Conservation (phyloP, 345 rosid species). For the Rhodamnia argentea region DNA sequence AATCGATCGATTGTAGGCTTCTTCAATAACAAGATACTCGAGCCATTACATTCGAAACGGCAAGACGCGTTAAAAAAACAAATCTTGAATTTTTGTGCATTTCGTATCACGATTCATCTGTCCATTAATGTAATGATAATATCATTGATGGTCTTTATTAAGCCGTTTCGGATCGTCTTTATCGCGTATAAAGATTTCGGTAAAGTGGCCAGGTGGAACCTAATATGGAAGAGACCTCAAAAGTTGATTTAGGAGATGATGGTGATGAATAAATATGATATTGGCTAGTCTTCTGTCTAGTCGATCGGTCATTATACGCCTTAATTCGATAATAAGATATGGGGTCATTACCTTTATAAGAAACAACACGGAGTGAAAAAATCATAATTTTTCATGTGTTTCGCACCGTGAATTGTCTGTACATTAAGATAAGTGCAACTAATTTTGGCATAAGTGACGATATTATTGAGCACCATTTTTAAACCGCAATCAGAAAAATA, state of each 20-base stretch:
- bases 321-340: background rate
- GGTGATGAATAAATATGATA: background rate
- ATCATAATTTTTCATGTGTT: background rate
- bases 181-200: background rate
- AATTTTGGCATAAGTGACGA: background rate
- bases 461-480: background rate
- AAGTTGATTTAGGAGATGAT: background rate
- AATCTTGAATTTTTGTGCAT: too few relatives aligned
- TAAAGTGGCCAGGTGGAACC: background rate
- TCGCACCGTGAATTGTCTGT: background rate
- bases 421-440: background rate
- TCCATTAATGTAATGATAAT: background rate
- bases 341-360: background rate
- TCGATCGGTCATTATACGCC: background rate
- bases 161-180: background rate
- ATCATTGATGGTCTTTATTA: background rate
- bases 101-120: background rate
- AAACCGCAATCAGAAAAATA: background rate
- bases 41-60: too few relatives aligned
- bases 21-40: too few relatives aligned
- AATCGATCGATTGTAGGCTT: too few relatives aligned
- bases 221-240: background rate
- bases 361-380: background rate
- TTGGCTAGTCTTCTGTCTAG: background rate
- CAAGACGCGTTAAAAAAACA: too few relatives aligned